Evolutionary conservation across 108 stramenopile species (phyloP).

Genomic region (Cyclotella kingstonii): DNA sequence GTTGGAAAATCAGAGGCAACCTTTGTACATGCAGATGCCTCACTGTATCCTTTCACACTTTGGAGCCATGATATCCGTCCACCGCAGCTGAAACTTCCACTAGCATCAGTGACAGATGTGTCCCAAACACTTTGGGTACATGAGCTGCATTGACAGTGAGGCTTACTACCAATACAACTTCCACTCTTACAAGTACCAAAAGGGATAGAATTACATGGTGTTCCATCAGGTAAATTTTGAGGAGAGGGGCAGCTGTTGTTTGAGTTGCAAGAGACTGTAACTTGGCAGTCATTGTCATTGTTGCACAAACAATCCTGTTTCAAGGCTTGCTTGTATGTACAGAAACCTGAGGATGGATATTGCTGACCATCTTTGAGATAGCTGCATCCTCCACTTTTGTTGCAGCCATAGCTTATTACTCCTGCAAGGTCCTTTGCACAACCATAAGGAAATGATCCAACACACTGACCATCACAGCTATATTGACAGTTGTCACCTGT

Average conservation of each 20-base stretch:
- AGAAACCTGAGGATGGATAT: constrained; percentile 25
- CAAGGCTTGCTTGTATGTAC: constrained; percentile 34
- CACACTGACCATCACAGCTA: constrained; percentile 35
- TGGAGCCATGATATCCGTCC: too few species aligned
- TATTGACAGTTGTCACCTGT: constrained; percentile 35
- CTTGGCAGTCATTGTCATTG: constrained; percentile 21
- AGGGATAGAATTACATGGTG: constrained; percentile 25
- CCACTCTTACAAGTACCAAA: constrained; percentile 19
- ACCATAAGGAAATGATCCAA: constrained; percentile 15
- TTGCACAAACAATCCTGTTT: constrained; percentile 4
- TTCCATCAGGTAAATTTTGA: constrained; percentile 7
- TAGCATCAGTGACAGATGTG: too few species aligned
- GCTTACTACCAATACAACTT: constrained; percentile 2
- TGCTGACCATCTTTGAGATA: constrained; percentile 32
- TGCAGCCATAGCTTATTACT: constrained; percentile 4
- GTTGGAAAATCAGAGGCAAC: too few species aligned
- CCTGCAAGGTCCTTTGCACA: constrained; percentile 11
- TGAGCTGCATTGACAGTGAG: too few species aligned
- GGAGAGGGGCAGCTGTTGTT: constrained; percentile 21
- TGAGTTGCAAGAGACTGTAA: constrained; percentile 8
- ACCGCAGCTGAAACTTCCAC: too few species aligned
- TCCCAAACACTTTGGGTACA: too few species aligned
- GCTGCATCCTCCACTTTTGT: constrained; percentile 18
- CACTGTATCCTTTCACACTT: too few species aligned
- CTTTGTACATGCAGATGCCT: too few species aligned